Evolutionary conservation across 176 grass and related monocot species (phyloP).

Genomic region (Areca catechu): DNA sequence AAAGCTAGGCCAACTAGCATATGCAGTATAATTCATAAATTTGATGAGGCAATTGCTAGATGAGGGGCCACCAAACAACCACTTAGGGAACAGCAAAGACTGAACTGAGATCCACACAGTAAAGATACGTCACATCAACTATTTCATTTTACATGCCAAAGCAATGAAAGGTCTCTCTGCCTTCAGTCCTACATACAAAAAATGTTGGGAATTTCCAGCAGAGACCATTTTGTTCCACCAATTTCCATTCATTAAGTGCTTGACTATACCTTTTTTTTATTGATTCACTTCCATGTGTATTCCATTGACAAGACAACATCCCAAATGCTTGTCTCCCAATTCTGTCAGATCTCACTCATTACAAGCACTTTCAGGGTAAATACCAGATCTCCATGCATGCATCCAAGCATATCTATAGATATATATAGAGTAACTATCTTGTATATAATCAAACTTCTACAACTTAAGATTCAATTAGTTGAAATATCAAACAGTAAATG

Average conservation of each 20-base stretch:
- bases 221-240: slow-evolving; percentile 15
- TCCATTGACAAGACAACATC: no score
- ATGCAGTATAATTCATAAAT: no score
- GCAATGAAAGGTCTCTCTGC: background rate
- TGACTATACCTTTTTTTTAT: background rate
- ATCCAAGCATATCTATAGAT: no score
- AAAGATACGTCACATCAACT: slow-evolving; percentile 10
- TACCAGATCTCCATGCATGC: no score
- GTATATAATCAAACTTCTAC: no score
- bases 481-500: no score
- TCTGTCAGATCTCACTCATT: slow-evolving; percentile 16
- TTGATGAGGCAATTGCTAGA: slow-evolving; percentile 7
- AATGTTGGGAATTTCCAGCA: background rate
- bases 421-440: no score
- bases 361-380: slow-evolving; percentile 28
- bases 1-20: no score
- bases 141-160: background rate
- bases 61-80: slow-evolving; percentile 29
- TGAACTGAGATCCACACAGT: slow-evolving; percentile 32
- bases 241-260: slow-evolving; percentile 21
- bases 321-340: no score
- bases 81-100: slow-evolving; percentile 49
- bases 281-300: no score
- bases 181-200: slow-evolving; percentile 17
- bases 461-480: no score